Base-by-base conservation (phyloP, 768 basidiomycete species). In the Collybia mongolica region DNA sequence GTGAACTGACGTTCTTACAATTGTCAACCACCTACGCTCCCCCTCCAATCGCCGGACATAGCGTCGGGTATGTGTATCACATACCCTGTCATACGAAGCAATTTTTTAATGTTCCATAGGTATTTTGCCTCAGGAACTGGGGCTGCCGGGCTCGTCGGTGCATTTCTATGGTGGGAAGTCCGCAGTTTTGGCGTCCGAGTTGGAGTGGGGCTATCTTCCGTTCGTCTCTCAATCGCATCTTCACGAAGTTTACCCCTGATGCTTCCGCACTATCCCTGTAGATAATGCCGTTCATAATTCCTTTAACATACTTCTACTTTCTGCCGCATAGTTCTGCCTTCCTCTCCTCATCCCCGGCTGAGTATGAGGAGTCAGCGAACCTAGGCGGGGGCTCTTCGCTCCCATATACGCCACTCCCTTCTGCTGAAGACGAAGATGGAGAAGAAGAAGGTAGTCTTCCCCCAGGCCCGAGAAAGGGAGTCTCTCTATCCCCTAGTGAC, bases 111-210 rank as follows among this genome's bases (percentile, higher is more conserved):
- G 5, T 6, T 6, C n/a, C 38, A 2, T 38, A 90, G 89, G 4
- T 97, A 93, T 61, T 99, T 98, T 67, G 86, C 95, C 6, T 87
- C 88, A 7, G 96, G 96, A 0, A 98, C 96, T 0, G 96, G 96
- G 1, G 92, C 89, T 4, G 96, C 96, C 0, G 96, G 96, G 0
- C 80, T 99, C 1, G 88, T 86, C 1, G 96, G 96, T 6, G 93
- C 96, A 0, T 88, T 89, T 35, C 61, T 97, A 11, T 98, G 97
- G 97, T 98, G 96, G 96, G 77, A 93, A 55, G 71, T 98, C 3
- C 76, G 97, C 17, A 81, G 82, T 1, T 68, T 96, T 0, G 96
- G 97, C 18, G 92, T 99, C 5, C 79, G 83, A 39, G 60, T 73
- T 9, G 97, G 94, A 1, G 83, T 98, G 19, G 90, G 91, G 2